Percentiles rank a stretch among this genome's conserved stretches.
phyloP scores from a whole-genome alignment of 306 rosid species.

The Cucumis sativus region DNA sequence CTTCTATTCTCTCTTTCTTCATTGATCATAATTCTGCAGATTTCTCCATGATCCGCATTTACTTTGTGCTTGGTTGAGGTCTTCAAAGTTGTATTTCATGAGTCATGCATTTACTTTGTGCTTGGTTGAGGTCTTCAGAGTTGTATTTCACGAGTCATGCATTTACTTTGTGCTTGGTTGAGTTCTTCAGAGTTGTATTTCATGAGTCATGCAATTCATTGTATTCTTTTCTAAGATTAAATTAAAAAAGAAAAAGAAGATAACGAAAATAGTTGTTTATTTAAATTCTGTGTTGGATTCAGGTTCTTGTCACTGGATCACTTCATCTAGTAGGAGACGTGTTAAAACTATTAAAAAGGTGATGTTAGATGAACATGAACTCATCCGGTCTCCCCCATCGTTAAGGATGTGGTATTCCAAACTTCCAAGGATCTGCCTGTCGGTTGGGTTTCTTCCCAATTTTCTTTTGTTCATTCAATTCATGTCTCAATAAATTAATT shows the following conservation, averaged over 20 bases:
- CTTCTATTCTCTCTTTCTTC: not conserved
- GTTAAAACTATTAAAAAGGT: conserved; percentile 30
- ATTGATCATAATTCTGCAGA: not conserved
- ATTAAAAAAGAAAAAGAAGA: not conserved
- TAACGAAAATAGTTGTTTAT: not conserved
- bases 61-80: not conserved
- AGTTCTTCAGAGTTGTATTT: not conserved
- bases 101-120: not conserved
- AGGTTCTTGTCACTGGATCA: conserved; percentile 82
- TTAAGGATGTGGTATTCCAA: not conserved
- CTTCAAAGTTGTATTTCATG: not conserved
- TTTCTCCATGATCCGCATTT: not conserved
- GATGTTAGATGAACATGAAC: not conserved
- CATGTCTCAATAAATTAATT: not conserved
- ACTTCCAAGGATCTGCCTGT: not conserved
- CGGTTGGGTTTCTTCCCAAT: not conserved
- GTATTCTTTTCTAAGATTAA: not conserved
- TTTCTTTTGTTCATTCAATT: not conserved
- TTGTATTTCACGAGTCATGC: not conserved
- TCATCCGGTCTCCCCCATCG: not conserved
- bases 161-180: not conserved
- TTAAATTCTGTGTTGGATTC: not conserved
- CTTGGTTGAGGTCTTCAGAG: not conserved
- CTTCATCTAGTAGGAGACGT: conserved; percentile 60
- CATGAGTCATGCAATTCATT: not conserved